phyloP scores from a whole-genome alignment of 1,284 basidiomycete genomes.

The Austroboletus sp. region DNA sequence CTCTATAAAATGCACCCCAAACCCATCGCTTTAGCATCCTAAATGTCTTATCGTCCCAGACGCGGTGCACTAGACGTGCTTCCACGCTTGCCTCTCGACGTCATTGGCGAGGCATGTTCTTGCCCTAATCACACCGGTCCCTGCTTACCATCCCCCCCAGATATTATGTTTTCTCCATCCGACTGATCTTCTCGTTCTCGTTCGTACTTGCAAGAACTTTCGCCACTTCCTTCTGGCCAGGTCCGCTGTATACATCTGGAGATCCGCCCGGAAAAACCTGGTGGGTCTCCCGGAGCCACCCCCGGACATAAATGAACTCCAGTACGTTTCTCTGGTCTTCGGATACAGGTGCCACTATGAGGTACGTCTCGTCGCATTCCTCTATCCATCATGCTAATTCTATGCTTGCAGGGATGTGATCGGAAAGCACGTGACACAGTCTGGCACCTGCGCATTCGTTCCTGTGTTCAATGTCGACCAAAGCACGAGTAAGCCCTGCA shows the following conservation, averaged over 20 bases:
- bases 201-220: conserved; percentile 28
- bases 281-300: conserved; percentile 29
- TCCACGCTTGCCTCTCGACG: conserved; percentile 22
- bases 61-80: conserved; percentile 24
- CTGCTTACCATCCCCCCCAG: conserved; percentile 10
- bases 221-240: conserved; percentile 26
- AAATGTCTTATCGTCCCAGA: conserved; percentile 5
- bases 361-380: conserved; percentile 7
- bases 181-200: conserved; percentile 28
- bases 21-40: not conserved
- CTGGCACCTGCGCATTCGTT: conserved; percentile 30
- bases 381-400: conserved; percentile 3
- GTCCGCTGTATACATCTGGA: conserved; percentile 26
- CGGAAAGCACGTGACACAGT: conserved; percentile 26
- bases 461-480: conserved; percentile 21
- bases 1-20: conserved; percentile 6
- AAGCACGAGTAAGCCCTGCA: conserved; percentile 23
- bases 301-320: conserved; percentile 28
- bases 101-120: conserved; percentile 21
- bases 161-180: conserved; percentile 28
- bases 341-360: conserved; percentile 26
- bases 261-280: conserved; percentile 23
- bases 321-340: conserved; percentile 33
- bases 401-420: conserved; percentile 21
- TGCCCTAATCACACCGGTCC: not conserved